Percentiles rank a stretch among this genome's conserved stretches.
These are phyloP conservation scores for Monosporozyma servazzii DNA, from an alignment of 805 yeast genomes.

Conservation along the genomic window DNA sequence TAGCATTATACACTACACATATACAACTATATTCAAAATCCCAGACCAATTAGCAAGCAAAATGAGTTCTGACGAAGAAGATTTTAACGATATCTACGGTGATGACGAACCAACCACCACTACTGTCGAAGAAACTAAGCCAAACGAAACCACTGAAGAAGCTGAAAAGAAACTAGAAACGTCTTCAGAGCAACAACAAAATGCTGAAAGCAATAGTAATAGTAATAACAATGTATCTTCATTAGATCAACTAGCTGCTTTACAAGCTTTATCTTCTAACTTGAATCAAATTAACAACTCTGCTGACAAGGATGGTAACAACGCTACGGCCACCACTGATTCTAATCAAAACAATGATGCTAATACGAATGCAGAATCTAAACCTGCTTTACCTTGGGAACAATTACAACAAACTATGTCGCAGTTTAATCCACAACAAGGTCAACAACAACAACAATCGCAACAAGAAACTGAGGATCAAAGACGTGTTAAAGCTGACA, in stretches of 20 bases:
- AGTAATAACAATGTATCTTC: conserved; percentile 4
- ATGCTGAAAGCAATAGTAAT: conserved; percentile 1
- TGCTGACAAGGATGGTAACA: conserved; percentile 7
- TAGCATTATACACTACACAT: conserved; percentile 1
- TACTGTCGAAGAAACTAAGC: conserved; percentile 6
- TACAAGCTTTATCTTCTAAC: conserved; percentile 29
- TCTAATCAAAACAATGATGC: conserved; percentile 5
- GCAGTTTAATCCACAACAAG: conserved; percentile 20
- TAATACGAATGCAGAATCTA: neutral
- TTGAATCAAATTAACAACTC: conserved; percentile 19
- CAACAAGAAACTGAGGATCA: conserved; percentile 10
- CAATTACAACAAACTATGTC: conserved; percentile 30
- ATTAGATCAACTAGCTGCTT: conserved; percentile 29
- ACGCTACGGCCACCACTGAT: conserved; percentile 7
- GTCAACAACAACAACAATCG: conserved; percentile 7
- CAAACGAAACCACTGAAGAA: conserved; percentile 2
- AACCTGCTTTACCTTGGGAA: conserved; percentile 23
- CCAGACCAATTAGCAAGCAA: conserved; percentile 3
- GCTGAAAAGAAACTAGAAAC: conserved; percentile 1
- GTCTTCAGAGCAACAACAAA: neutral
- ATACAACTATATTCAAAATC: conserved; percentile 1
- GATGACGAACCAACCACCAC: conserved; percentile 23
- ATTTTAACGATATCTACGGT: conserved; percentile 83
- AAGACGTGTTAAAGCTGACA: conserved; percentile 37
- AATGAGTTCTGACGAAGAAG: conserved; percentile 84